phyloP scores from a whole-genome alignment of 768 basidiomycete genomes.

The Boletus huronensis region DNA sequence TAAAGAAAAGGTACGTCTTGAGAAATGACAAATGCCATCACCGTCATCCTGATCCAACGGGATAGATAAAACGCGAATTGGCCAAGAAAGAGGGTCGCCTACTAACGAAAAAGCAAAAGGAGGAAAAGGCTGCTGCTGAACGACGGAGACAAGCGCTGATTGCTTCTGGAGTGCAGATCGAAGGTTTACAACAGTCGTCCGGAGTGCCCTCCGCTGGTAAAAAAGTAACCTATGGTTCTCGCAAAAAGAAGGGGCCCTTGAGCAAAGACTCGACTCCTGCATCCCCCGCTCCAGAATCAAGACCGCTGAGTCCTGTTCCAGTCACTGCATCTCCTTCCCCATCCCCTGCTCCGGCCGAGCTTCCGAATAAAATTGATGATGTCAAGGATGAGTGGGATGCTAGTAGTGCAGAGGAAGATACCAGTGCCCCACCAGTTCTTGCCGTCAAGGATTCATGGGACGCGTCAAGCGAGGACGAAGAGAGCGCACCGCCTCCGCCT shows the following conservation, averaged over 20 bases:
- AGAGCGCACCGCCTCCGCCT: constrained; percentile 24
- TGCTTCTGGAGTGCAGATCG: constrained; percentile 84
- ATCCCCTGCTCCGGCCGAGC: constrained; percentile 29
- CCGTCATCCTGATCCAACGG: neutral
- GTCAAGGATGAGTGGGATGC: constrained; percentile 56
- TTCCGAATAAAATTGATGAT: constrained; percentile 21
- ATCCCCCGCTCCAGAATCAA: constrained; percentile 53
- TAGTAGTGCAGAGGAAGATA: constrained; percentile 40
- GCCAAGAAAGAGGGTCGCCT: constrained; percentile 92
- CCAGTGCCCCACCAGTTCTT: constrained; percentile 26
- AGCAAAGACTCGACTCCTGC: constrained; percentile 36
- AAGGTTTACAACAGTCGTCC: constrained; percentile 71
- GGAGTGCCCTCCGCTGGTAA: constrained; percentile 44
- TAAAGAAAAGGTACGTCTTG: constrained; percentile 67
- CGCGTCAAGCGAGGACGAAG: constrained; percentile 55
- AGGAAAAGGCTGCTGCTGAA: constrained; percentile 87
- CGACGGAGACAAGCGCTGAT: constrained; percentile 87
- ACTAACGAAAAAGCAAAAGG: constrained; percentile 96
- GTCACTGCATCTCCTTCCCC: constrained; percentile 25
- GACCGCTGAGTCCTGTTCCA: constrained; percentile 42
- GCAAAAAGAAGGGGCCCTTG: constrained; percentile 69
- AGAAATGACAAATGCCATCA: neutral
- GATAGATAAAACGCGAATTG: constrained; percentile 80
- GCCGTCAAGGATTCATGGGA: constrained; percentile 66
- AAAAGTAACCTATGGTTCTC: constrained; percentile 79